Evolutionary conservation across 2,329 filamentous ascomycete species (phyloP), one percentile per base, ranked within the genome.

Genomic region (Diaporthe destruens): DNA sequence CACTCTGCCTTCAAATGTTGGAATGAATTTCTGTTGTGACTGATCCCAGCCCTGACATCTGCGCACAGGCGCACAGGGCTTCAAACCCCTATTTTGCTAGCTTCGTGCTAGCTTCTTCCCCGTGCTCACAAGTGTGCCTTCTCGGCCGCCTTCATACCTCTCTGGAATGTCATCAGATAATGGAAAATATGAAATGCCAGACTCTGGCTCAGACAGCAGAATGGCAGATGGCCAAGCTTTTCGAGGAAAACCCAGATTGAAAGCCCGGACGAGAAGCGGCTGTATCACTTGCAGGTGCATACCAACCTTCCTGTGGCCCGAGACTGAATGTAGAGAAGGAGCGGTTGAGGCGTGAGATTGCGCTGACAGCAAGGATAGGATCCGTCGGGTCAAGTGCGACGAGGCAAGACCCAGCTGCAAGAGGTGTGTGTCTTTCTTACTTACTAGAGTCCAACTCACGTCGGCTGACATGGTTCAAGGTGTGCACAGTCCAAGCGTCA

Each of bases 301-400:
- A 1, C 9, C 14, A 23, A 25, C 6, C 7, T 5, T 12, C 36
- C 6, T 12, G 36, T 39, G 11, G 11, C 12, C 36, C 16, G 8
- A 20, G 23, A n/a, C 61, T 8, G 25, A 20, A 8, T 16, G 6
- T 0, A 54, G 6, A 53, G 6, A 12, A 20, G 14, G 12, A 29
- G 29, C 29, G 29, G 29, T 29, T 29, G 29, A 29, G 9, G 36
- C 12, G 9, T 32, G 11, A 18, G 6, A 57, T 39, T 12, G 23
- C 32, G 6, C 53, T 25, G 53, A 51, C 53, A 14, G n/a, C 14
- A 6, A 49, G 12, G 2, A 12, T 34, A 81, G 80, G 49, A 81
- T 83, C 55, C 81, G 81, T 1, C 80, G 80, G 29, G 78, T 83
- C 3, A 82, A 82, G 57, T 83, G 81, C 71, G 81, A 82, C 71